Conservation (phyloP, 768 basidiomycete genomes). For the Infundibulicybe gibba region DNA sequence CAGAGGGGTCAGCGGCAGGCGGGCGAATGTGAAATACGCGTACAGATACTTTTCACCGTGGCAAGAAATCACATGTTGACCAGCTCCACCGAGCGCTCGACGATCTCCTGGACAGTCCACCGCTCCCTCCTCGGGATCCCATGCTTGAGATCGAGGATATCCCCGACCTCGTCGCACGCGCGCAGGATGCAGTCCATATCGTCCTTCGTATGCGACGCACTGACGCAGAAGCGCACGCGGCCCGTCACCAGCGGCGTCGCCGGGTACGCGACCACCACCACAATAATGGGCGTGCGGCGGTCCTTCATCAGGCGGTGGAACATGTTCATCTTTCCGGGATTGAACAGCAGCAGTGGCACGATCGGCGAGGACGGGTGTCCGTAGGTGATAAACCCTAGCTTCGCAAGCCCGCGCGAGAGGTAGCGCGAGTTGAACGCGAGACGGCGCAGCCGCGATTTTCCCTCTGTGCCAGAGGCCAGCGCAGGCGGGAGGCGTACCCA, state of each 20-base stretch:
- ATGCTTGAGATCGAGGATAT: conserved; percentile 87
- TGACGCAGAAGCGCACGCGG: conserved; percentile 91
- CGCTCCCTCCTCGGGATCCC: conserved; percentile 50
- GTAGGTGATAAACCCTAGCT: conserved; percentile 96
- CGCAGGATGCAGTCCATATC: conserved; percentile 84
- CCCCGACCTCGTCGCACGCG: conserved; percentile 92
- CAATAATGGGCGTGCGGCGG: conserved; percentile 75
- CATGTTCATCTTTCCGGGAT: conserved; percentile 90
- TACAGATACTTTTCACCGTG: too few relatives aligned
- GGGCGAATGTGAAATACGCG: too few relatives aligned
- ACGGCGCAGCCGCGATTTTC: conserved; percentile 74
- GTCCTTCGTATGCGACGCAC: conserved; percentile 94
- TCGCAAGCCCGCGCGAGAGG: conserved; percentile 78
- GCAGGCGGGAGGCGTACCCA: conserved; percentile 77
- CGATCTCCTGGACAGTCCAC: conserved; percentile 78
- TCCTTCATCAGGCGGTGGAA: conserved; percentile 89
- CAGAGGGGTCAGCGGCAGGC: too few relatives aligned
- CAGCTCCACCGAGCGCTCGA: conserved; percentile 69
- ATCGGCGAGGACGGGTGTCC: conserved; percentile 91
- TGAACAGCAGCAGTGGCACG: conserved; percentile 88
- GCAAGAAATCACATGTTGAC: conserved; percentile 37
- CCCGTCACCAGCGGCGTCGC: conserved; percentile 87
- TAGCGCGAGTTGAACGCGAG: conserved; percentile 96
- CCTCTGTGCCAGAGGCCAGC: conserved; percentile 83
- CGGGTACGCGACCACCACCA: conserved; percentile 88